These are phyloP conservation scores for Exophiala viscosa DNA, from an alignment of 2,329 filamentous ascomycete genomes.

Conservation along the genomic window DNA sequence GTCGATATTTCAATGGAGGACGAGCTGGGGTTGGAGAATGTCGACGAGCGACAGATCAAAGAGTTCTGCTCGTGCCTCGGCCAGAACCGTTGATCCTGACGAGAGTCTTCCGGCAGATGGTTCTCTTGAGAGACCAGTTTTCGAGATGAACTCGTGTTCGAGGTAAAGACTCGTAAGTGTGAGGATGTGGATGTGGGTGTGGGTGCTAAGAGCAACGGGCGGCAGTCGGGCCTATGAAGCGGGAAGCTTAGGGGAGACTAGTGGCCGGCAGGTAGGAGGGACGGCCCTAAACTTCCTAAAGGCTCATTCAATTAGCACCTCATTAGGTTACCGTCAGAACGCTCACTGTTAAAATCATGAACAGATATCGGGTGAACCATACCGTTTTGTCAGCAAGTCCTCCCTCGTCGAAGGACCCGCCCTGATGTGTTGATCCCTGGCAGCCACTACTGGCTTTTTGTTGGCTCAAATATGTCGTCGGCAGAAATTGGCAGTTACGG, in stretches of 20 bases:
- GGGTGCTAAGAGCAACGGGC: conserved; percentile 19
- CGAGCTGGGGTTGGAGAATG: too few species aligned
- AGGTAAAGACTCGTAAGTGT: conserved; percentile 2
- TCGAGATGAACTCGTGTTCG: background rate
- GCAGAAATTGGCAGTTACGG: conserved; percentile 17
- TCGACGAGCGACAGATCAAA: too few species aligned
- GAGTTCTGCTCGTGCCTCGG: too few species aligned
- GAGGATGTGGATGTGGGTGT: background rate
- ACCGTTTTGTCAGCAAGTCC: conserved; percentile 13
- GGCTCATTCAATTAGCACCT: conserved; percentile 1
- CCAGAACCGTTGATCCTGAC: too few species aligned
- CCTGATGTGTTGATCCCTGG: conserved; percentile 10
- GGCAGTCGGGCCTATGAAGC: conserved; percentile 18
- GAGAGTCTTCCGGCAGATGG: conserved; percentile 1
- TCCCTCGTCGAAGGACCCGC: conserved; percentile 17
- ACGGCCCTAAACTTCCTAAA: conserved; percentile 16
- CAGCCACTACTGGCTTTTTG: conserved; percentile 10
- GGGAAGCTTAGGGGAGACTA: conserved; percentile 17
- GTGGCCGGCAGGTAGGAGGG: conserved; percentile 18
- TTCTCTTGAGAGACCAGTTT: background rate
- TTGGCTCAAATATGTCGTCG: conserved; percentile 4
- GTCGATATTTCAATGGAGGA: conserved; percentile 1
- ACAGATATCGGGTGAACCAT: conserved; percentile 10
- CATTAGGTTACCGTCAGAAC: conserved; percentile 8
- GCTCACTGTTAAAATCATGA: conserved; percentile 6